These are phyloP conservation scores for Phytophthora lateralis DNA, from an alignment of 352 stramenopile species.

Conservation along the genomic window DNA sequence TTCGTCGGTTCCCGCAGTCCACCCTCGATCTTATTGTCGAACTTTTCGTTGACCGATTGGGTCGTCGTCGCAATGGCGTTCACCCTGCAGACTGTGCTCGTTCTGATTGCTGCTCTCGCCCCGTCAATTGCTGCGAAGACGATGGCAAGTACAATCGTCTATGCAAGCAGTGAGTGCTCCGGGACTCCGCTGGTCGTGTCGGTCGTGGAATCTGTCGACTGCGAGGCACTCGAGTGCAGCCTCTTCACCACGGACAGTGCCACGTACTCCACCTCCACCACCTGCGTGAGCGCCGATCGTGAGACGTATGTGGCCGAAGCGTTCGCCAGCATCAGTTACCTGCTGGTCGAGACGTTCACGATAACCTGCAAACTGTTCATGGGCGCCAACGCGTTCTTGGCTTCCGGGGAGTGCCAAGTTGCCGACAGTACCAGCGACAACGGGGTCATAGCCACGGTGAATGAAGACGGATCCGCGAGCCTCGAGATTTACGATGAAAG, in stretches of 20 bases:
- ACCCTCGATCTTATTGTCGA: conserved; percentile 23
- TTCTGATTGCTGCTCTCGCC: conserved; percentile 21
- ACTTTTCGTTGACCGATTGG: conserved; percentile 15
- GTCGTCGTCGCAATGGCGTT: conserved; percentile 14
- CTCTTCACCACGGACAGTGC: conserved; percentile 10
- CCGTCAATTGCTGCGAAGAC: conserved; percentile 1
- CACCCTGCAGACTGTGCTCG: conserved; percentile 4
- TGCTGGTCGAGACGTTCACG: conserved; percentile 30
- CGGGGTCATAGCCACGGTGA: conserved; percentile 15
- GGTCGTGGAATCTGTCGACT: conserved; percentile 13
- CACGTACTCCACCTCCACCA: conserved; percentile 20
- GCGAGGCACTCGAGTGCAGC: conserved; percentile 12
- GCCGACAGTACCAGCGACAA: conserved; percentile 17
- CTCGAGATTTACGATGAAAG: conserved; percentile 22
- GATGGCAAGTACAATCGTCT: conserved; percentile 15
- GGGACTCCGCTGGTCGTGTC: conserved; percentile 26
- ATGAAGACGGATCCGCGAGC: conserved; percentile 25
- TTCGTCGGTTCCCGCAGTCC: background rate
- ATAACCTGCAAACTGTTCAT: conserved; percentile 14
- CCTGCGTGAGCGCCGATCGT: conserved; percentile 10
- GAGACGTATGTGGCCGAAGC: conserved; percentile 16
- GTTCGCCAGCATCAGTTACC: conserved; percentile 17
- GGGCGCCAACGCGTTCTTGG: conserved; percentile 18
- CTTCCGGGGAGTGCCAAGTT: conserved; percentile 17
- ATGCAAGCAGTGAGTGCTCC: conserved; percentile 20